These are phyloP conservation scores for Sarcocystis neurona DNA, from an alignment of 169 alveolate species.

Conservation along the genomic window DNA sequence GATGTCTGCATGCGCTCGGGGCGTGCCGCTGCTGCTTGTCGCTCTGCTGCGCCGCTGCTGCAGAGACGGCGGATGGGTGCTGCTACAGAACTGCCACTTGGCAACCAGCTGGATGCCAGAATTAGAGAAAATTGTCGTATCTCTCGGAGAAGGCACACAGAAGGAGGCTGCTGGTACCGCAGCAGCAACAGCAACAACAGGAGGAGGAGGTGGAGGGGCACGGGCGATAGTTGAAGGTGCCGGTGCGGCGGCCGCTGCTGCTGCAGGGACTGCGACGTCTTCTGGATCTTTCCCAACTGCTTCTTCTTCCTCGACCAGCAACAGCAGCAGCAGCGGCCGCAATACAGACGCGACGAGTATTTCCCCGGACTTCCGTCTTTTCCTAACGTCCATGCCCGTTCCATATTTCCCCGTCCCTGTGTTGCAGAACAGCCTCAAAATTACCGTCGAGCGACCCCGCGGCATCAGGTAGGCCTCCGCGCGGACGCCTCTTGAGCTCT, in stretches of 20 bases:
- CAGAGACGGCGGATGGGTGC: conserved; percentile 91
- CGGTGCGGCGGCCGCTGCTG: too few relatives aligned
- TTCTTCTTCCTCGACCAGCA: too few relatives aligned
- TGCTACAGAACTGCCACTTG: conserved; percentile 93
- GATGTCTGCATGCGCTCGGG: too few relatives aligned
- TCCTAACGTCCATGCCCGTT: conserved; percentile 91
- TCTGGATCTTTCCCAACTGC: too few relatives aligned
- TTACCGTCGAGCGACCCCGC: conserved; percentile 54
- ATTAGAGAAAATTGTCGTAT: conserved; percentile 88
- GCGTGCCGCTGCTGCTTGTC: too few relatives aligned
- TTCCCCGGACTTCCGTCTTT: conserved; percentile 77
- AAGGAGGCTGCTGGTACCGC: too few relatives aligned
- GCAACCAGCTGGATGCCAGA: conserved; percentile 92
- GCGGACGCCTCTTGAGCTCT: conserved; percentile 67
- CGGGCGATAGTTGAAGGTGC: too few relatives aligned
- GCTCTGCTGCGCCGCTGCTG: too few relatives aligned
- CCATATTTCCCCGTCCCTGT: conserved; percentile 79
- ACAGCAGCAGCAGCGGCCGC: background rate
- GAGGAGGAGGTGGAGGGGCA: too few relatives aligned
- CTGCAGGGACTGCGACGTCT: too few relatives aligned
- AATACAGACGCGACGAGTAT: background rate
- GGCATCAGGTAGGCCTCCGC: conserved; percentile 83
- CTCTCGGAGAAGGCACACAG: too few relatives aligned
- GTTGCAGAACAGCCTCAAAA: conserved; percentile 47
- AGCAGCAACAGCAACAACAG: too few relatives aligned